phyloP scores from a whole-genome alignment of 192 early-diverging fungal genomes.

The Coemansia furcata region DNA sequence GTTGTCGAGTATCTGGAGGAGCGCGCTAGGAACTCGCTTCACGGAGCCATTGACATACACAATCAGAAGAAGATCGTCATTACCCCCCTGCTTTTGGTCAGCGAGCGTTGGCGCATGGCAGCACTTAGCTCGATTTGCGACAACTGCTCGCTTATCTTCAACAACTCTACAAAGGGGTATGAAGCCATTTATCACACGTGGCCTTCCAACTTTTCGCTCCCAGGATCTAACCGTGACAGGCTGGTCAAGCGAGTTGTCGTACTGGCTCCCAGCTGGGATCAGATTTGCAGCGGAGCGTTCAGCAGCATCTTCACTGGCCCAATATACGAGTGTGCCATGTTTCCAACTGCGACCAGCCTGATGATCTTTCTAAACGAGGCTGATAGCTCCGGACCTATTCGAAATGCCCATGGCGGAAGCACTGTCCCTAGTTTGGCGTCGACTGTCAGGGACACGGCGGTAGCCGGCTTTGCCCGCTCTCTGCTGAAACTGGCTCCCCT shows the following conservation, averaged over 20 bases:
- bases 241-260: not conserved
- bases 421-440: not conserved
- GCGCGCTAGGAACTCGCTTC: not conserved
- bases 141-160: not conserved
- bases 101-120: not conserved
- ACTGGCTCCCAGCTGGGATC: not conserved
- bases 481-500: not conserved
- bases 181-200: not conserved
- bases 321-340: not conserved
- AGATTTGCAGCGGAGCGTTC: not conserved
- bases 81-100: not conserved
- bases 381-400: not conserved
- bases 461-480: not conserved
- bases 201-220: not conserved
- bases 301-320: not conserved
- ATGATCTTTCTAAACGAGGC: not conserved
- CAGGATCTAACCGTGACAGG: not conserved
- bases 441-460: not conserved
- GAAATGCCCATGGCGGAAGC: not conserved
- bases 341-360: not conserved
- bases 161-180: not conserved
- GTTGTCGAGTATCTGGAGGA: not conserved
- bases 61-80: not conserved
- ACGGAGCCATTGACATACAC: not conserved
- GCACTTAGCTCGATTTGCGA: not conserved